These are phyloP conservation scores for barrel medic (Medicago truncatula) DNA, from an alignment of 306 rosid genomes.

Conservation along the genomic window MtrunA17r5.0-ANR NC_053047.1:40495501-40496000, in stretches of 20 bases:
- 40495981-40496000: no score
- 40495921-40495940: no score
- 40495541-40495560: conserved; percentile 71
- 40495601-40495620: conserved; percentile 46
- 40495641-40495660: conserved; percentile 78
- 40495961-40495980: no score
- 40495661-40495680: conserved; percentile 51
- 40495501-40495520: conserved; percentile 79
- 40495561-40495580: conserved; percentile 73
- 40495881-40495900: no score
- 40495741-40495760: conserved; percentile 59
- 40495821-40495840: not conserved
- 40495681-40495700: conserved; percentile 42
- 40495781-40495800: conserved; percentile 66
- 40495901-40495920: no score
- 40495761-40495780: conserved; percentile 76
- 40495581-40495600: conserved; percentile 46
- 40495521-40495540: conserved; percentile 70
- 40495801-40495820: conserved; percentile 67
- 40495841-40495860: conserved; percentile 9
- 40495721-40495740: conserved; percentile 61
- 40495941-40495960: no score
- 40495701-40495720: conserved; percentile 58
- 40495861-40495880: not conserved
- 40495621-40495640: conserved; percentile 70